Evolutionary conservation across 2,329 filamentous ascomycete genomes (phyloP).

Genomic region (Penicillium brasilianum): DNA sequence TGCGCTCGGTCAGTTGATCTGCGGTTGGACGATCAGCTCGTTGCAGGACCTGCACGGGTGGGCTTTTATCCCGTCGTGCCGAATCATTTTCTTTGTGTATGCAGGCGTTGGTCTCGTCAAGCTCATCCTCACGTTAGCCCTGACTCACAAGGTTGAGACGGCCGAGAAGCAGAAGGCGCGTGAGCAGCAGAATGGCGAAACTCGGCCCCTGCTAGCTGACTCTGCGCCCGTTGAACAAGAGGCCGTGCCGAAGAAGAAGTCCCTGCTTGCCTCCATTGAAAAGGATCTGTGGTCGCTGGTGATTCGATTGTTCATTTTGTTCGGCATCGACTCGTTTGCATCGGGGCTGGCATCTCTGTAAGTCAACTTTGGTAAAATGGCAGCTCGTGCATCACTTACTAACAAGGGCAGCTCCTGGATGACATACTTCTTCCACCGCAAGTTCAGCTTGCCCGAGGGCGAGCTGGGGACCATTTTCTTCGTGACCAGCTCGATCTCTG

Average conservation of each 20-base stretch:
- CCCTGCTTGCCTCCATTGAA: constrained; percentile 63
- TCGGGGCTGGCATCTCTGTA: constrained; percentile 70
- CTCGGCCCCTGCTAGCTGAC: constrained; percentile 41
- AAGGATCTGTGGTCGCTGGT: constrained; percentile 46
- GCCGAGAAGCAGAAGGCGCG: constrained; percentile 35
- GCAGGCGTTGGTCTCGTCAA: constrained; percentile 63
- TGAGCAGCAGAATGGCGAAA: constrained; percentile 38
- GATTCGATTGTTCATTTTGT: constrained; percentile 66
- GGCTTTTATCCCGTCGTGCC: constrained; percentile 56
- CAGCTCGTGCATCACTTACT: neutral
- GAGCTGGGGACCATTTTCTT: constrained; percentile 61
- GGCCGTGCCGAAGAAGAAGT: constrained; percentile 32
- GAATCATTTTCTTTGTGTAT: constrained; percentile 63
- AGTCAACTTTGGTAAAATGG: constrained; percentile 31
- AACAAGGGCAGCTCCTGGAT: constrained; percentile 49
- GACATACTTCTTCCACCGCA: constrained; percentile 62
- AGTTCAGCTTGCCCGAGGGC: constrained; percentile 59
- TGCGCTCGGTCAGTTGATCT: constrained; percentile 63
- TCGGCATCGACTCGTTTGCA: constrained; percentile 71
- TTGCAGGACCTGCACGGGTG: constrained; percentile 53
- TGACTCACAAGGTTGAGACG: constrained; percentile 56
- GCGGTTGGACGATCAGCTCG: constrained; percentile 64
- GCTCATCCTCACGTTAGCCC: constrained; percentile 55
- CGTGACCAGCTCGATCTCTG: constrained; percentile 50
- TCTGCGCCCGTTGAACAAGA: constrained; percentile 13